Evolutionary conservation across 2,329 filamentous ascomycete genomes (phyloP).

Genomic region (Chalaropsis thielavioides): DNA sequence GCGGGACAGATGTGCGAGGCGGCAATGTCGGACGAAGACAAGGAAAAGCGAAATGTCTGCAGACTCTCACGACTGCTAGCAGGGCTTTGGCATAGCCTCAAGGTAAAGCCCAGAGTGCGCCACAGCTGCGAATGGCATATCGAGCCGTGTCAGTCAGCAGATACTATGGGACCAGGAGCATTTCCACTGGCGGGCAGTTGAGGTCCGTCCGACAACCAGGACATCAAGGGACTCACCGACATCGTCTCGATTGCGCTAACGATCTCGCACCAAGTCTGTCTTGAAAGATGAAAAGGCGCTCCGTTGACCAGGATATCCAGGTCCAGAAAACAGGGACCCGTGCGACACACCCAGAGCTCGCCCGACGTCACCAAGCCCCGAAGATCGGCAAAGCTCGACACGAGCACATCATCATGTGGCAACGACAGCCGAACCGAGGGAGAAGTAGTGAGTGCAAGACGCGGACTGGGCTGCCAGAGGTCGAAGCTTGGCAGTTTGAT

Average conservation of each 20-base stretch:
- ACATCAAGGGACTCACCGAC: constrained; percentile 10
- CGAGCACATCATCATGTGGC: not conserved
- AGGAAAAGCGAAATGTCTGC: constrained; percentile 12
- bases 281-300: constrained; percentile 8
- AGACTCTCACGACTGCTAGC: not conserved
- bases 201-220: not conserved
- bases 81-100: constrained; percentile 12
- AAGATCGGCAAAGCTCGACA: constrained; percentile 10
- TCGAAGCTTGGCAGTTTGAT: constrained; percentile 8
- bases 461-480: constrained; percentile 3
- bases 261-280: constrained; percentile 8
- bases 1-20: constrained; percentile 15
- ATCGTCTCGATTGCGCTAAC: constrained; percentile 11
- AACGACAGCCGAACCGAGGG: constrained; percentile 4
- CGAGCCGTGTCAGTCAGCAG: not conserved
- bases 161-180: too few species aligned
- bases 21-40: constrained; percentile 15
- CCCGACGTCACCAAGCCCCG: constrained; percentile 7
- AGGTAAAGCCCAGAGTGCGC: constrained; percentile 14
- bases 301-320: constrained; percentile 12
- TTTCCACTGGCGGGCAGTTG: too few species aligned
- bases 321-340: constrained; percentile 15
- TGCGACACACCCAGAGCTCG: constrained; percentile 16
- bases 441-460: not conserved
- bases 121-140: constrained; percentile 9